Evolutionary conservation across 2,329 filamentous ascomycete species (phyloP), one percentile per base, ranked within the genome.

Genomic region (Drechslera avenae): DNA sequence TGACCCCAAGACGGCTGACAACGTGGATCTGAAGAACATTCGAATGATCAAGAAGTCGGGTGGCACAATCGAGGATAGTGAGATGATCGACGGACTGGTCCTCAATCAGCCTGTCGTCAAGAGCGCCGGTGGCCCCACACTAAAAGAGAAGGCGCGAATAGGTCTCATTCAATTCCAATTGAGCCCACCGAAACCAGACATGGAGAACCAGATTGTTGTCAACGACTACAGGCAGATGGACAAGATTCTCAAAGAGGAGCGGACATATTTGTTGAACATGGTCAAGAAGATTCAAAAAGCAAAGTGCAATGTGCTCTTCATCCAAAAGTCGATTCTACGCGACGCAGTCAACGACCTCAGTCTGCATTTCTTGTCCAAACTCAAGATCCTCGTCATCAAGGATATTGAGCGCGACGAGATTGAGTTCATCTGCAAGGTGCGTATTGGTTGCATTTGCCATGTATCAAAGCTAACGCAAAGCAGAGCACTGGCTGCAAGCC

Each of bases 231-330:
- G 94, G 71, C 94, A 99, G 76, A 99, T 99, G 94, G 94, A 99
- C 82, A 99, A 97, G 84, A 99, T 99, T 62, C 85, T 99, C 66
- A 99, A 99, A 80, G 94, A 99, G 79, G 94, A 99, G 81, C 90
- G 94, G 63, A 90, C 94, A 64, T 99, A 99, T 78, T 85, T 99
- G 59, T 84, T 99, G 52, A 97, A 97, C 81, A 90, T 99, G 86
- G 92, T 95, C 73, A 97, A 99, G 85, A 99, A 97, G 84, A 99
- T 99, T 77, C 97, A 97, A 81, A 99, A 97, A 83, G 92, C 94
- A 63, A 99, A 97, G 82, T 99, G 94, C 80, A 99, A 99, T 69
- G 94, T 99, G 35, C 86, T 97, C 36, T 82, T 99, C 63, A 97
- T 99, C 65, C 94, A 99, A 73, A 99, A 99, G 79, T 97, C 93